A percentile compares a stretch with the other conserved stretches of the same genome.
Evolutionary conservation across 345 rosid genomes (phyloP).

Genomic region (Brassica cretica): DNA sequence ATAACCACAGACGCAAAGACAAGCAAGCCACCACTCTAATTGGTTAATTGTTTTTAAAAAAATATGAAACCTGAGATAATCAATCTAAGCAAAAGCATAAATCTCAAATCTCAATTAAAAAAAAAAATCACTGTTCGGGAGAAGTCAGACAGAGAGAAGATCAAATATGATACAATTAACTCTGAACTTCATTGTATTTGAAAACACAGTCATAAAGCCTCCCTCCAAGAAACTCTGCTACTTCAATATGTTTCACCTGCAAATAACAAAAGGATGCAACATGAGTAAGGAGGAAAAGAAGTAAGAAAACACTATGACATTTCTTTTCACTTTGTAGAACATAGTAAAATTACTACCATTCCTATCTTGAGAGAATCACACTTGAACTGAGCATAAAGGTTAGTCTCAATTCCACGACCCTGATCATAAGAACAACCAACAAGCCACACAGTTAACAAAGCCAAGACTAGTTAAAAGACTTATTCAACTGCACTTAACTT

Average conservation of each 20-base stretch:
- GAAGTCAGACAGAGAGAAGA: neutral
- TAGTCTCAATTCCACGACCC: slow-evolving; percentile 99
- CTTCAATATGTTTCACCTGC: slow-evolving; percentile 96
- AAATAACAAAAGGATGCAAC: neutral
- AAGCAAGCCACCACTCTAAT: too few relatives aligned
- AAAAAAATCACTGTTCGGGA: neutral
- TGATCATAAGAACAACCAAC: slow-evolving; percentile 36
- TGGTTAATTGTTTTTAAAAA: too few relatives aligned
- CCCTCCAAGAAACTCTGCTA: slow-evolving; percentile 95
- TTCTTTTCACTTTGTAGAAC: neutral
- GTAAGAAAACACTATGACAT: neutral
- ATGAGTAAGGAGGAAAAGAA: neutral
- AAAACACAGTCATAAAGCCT: slow-evolving; percentile 94
- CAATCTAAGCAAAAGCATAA: neutral
- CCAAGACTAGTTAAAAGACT: neutral
- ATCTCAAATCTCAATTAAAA: neutral
- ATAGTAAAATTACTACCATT: slow-evolving; percentile 52
- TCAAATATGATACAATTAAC: neutral
- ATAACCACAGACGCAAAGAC: too few relatives aligned
- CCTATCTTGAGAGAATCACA: slow-evolving; percentile 96
- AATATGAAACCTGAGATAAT: too few relatives aligned
- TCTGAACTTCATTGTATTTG: slow-evolving; percentile 66
- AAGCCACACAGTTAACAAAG: slow-evolving; percentile 8
- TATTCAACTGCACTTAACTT: neutral
- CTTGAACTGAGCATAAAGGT: slow-evolving; percentile 90